phyloP scores from a whole-genome alignment of 192 early-diverging fungal genomes.

The Umbelopsis isabellina region DNA sequence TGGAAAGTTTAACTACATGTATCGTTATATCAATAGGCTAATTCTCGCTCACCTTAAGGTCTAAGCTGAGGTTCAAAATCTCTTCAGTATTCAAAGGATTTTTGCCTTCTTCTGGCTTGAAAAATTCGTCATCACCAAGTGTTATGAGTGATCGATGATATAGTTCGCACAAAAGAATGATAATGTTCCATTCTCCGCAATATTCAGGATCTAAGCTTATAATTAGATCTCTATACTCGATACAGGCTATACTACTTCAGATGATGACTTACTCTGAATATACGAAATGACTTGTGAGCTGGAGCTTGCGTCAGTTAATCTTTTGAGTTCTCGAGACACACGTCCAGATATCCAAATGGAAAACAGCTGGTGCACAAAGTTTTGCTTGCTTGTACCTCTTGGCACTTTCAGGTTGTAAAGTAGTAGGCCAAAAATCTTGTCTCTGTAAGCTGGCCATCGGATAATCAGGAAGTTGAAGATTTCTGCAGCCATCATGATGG shows the following conservation, averaged over 20 bases:
- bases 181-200: conserved; percentile 56
- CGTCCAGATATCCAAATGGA: background rate
- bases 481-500: conserved; percentile 33
- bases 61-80: conserved; percentile 54
- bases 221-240: background rate
- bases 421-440: conserved; percentile 52
- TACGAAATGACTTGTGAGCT: background rate
- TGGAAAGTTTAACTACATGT: background rate
- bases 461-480: conserved; percentile 61
- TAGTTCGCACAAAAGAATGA: conserved; percentile 75
- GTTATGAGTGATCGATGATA: conserved; percentile 74
- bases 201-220: conserved; percentile 35
- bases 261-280: background rate
- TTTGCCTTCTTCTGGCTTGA: conserved; percentile 47
- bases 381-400: background rate
- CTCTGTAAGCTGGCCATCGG: conserved; percentile 59
- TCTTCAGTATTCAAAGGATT: conserved; percentile 56
- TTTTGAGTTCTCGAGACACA: background rate
- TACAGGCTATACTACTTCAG: too few relatives aligned
- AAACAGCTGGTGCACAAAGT: conserved; percentile 7
- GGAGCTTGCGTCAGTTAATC: background rate
- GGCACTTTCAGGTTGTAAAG: conserved; percentile 34
- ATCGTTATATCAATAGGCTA: background rate
- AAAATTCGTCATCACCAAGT: conserved; percentile 88
- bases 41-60: conserved; percentile 52